Evolutionary conservation across 495 filamentous ascomycete genomes (phyloP).

Genomic region (Neurospora tetraspora): DNA sequence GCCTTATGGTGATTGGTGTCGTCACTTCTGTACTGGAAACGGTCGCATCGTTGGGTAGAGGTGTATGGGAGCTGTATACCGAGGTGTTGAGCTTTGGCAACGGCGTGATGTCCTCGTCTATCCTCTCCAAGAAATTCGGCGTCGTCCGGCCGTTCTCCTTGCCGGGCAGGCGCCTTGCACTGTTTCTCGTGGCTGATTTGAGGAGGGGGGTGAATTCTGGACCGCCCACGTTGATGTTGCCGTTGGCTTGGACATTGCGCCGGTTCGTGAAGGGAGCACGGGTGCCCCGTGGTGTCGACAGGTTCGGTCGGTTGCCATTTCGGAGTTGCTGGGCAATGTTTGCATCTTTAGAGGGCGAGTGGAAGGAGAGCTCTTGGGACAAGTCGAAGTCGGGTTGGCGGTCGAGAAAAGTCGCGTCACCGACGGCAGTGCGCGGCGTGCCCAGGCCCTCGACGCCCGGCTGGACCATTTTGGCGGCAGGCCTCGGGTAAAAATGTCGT

Average conservation of each 20-base stretch:
- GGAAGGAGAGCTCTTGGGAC: constrained; percentile 74
- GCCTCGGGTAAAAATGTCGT: background rate
- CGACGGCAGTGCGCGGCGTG: constrained; percentile 68
- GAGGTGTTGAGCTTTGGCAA: constrained; percentile 41
- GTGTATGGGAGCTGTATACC: constrained; percentile 41
- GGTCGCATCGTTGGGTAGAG: constrained; percentile 47
- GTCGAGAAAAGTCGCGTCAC: constrained; percentile 69
- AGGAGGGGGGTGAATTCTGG: constrained; percentile 90
- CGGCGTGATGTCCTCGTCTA: constrained; percentile 55
- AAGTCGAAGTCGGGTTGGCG: constrained; percentile 63
- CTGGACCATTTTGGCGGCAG: constrained; percentile 29
- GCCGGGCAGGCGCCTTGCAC: constrained; percentile 44
- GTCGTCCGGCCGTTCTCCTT: constrained; percentile 50
- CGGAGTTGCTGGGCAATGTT: constrained; percentile 59
- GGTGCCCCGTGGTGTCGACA: constrained; percentile 57
- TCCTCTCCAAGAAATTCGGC: constrained; percentile 55
- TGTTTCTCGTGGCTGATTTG: constrained; percentile 80
- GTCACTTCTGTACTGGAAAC: constrained; percentile 68
- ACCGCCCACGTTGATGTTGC: constrained; percentile 48
- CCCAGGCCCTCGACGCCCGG: constrained; percentile 51
- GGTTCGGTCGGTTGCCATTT: constrained; percentile 48
- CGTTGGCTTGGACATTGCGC: constrained; percentile 51
- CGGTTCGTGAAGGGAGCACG: constrained; percentile 57
- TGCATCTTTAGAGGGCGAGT: constrained; percentile 71
- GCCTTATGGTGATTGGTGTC: constrained; percentile 59